These are phyloP conservation scores for Aethionema arabicum DNA, from an alignment of 345 rosid species.

Conservation along the genomic window DNA sequence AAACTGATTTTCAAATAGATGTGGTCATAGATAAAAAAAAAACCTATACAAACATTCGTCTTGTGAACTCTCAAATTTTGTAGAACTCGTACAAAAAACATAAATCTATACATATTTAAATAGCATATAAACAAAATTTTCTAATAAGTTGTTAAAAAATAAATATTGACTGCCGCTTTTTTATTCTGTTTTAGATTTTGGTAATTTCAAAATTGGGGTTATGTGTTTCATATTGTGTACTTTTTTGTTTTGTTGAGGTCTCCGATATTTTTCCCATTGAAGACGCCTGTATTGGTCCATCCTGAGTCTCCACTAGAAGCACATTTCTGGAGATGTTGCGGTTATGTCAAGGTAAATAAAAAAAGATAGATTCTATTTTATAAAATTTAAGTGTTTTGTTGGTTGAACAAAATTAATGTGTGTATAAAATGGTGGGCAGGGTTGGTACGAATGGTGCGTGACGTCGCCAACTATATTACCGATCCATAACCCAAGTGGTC, in stretches of 20 bases:
- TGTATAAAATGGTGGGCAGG: constrained; percentile 41
- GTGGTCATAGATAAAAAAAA: too few species aligned
- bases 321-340: constrained; percentile 77
- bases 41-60: too few species aligned
- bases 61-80: too few species aligned
- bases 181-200: neutral
- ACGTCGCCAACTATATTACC: constrained; percentile 53
- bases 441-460: constrained; percentile 89
- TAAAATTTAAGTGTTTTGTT: neutral
- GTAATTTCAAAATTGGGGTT: too few species aligned
- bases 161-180: neutral
- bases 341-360: constrained; percentile 58
- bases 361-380: neutral
- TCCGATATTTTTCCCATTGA: constrained; percentile 81
- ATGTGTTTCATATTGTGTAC: neutral
- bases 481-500: constrained; percentile 70
- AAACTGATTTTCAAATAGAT: too few species aligned
- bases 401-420: neutral
- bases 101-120: too few species aligned
- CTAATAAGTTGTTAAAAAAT: neutral
- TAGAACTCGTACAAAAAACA: too few species aligned
- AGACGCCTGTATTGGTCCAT: constrained; percentile 50
- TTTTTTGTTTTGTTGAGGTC: constrained; percentile 48
- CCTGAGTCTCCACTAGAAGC: constrained; percentile 62
- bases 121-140: too few species aligned